Evolutionary conservation across 306 rosid species (phyloP).

Genomic region (Nissolia schottii): DNA sequence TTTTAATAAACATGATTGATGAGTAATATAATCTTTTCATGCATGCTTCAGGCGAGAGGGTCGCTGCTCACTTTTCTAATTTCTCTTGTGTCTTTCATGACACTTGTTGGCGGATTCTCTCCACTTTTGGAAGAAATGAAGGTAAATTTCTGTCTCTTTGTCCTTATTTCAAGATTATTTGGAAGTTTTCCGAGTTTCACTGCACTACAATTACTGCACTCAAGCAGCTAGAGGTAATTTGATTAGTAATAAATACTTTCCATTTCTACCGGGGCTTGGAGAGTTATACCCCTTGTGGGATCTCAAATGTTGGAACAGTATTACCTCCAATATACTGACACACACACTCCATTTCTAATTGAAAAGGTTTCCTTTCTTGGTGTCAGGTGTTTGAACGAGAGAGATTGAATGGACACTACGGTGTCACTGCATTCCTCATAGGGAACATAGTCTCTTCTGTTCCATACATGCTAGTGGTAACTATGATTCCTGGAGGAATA

Average conservation of each 20-base stretch:
- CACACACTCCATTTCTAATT: neutral
- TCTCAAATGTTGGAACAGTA: too few relatives aligned
- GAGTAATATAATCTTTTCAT: conserved; percentile 5
- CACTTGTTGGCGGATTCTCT: conserved; percentile 74
- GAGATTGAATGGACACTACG: conserved; percentile 68
- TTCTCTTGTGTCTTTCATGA: conserved; percentile 62
- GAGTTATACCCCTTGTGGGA: too few relatives aligned
- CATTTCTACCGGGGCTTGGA: too few relatives aligned
- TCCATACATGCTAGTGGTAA: conserved; percentile 50
- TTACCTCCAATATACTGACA: too few relatives aligned
- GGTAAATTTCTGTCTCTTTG: conserved; percentile 27
- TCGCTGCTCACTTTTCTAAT: conserved; percentile 45
- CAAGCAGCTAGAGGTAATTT: too few relatives aligned
- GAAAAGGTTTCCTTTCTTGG: neutral
- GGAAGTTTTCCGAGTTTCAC: too few relatives aligned
- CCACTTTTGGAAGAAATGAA: conserved; percentile 74
- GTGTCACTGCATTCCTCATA: conserved; percentile 43
- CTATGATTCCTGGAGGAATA: conserved; percentile 52
- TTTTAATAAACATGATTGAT: neutral
- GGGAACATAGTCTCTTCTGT: conserved; percentile 51
- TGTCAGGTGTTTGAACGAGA: conserved; percentile 52
- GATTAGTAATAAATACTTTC: too few relatives aligned
- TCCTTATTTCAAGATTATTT: neutral
- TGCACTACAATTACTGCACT: too few relatives aligned
- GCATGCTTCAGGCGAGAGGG: conserved; percentile 52